Evolutionary conservation across 225 moss, liverwort and hornwort species (phyloP).

Genomic region (Asterella californica): DNA sequence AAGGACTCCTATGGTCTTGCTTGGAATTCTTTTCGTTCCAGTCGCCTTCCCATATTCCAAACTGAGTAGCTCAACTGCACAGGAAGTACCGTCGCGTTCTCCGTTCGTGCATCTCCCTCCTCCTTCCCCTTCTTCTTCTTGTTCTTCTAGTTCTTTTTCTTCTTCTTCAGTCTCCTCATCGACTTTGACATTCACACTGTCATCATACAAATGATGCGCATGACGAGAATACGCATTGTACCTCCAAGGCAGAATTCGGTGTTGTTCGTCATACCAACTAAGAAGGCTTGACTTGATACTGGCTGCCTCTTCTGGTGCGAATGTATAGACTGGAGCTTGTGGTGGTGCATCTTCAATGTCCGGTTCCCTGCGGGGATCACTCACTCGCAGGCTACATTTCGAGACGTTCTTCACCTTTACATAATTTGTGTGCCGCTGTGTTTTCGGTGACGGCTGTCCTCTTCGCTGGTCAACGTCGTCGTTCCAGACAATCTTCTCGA

Average conservation of each 20-base stretch:
- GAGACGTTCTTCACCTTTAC: neutral
- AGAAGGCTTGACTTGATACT: constrained; percentile 61
- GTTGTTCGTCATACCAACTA: constrained; percentile 80
- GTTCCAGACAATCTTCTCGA: neutral
- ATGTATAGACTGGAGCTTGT: constrained; percentile 16
- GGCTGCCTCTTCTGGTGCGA: constrained; percentile 46
- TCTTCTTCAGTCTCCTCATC: neutral
- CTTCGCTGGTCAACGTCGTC: neutral
- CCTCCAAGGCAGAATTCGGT: constrained; percentile 86
- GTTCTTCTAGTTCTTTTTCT: no score
- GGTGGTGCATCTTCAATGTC: constrained; percentile 40
- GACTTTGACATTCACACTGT: neutral
- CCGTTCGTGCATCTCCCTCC: neutral
- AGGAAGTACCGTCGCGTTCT: neutral
- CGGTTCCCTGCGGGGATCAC: neutral
- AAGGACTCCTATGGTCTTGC: neutral
- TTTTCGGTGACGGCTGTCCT: neutral
- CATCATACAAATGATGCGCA: neutral
- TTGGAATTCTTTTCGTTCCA: neutral
- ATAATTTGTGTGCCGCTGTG: neutral
- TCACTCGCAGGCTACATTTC: neutral
- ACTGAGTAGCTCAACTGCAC: neutral
- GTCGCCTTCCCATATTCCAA: neutral
- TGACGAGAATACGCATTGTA: constrained; percentile 51
- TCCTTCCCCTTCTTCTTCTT: no score